Conservation (phyloP, 352 stramenopile species). For the Phytophthora pistaciae region DNA sequence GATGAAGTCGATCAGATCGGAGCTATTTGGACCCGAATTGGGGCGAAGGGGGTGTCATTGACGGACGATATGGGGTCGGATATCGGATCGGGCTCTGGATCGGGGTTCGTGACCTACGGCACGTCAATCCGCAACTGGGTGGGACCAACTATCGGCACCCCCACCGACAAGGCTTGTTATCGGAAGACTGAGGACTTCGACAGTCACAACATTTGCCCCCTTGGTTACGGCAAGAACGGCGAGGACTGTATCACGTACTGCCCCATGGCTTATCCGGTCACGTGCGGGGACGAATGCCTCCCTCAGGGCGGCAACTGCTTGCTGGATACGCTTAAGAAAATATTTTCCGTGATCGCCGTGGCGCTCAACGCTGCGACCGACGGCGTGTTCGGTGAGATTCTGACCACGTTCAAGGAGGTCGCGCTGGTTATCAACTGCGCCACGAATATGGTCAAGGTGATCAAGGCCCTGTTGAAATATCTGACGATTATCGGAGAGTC, state of each 20-base stretch:
- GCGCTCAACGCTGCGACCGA: constrained; percentile 29
- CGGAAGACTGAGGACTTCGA: constrained; percentile 22
- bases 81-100: constrained; percentile 16
- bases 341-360: constrained; percentile 29
- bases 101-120: constrained; percentile 17
- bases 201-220: constrained; percentile 24
- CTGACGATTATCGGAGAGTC: constrained; percentile 16
- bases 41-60: constrained; percentile 13
- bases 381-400: constrained; percentile 30
- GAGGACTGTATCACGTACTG: constrained; percentile 39
- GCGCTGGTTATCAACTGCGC: constrained; percentile 24
- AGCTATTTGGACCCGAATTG: constrained; percentile 32
- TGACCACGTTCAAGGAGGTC: constrained; percentile 24
- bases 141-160: constrained; percentile 15
- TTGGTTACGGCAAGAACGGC: constrained; percentile 23
- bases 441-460: constrained; percentile 27
- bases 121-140: constrained; percentile 29
- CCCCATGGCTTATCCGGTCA: constrained; percentile 43
- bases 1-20: constrained; percentile 52
- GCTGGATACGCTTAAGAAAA: constrained; percentile 30
- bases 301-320: constrained; percentile 39
- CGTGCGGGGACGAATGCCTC: constrained; percentile 45
- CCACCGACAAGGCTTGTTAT: constrained; percentile 26
- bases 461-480: constrained; percentile 24
- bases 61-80: constrained; percentile 18